phyloP scores from a whole-genome alignment of 306 rosid species.

The Trifolium dubium region DNA sequence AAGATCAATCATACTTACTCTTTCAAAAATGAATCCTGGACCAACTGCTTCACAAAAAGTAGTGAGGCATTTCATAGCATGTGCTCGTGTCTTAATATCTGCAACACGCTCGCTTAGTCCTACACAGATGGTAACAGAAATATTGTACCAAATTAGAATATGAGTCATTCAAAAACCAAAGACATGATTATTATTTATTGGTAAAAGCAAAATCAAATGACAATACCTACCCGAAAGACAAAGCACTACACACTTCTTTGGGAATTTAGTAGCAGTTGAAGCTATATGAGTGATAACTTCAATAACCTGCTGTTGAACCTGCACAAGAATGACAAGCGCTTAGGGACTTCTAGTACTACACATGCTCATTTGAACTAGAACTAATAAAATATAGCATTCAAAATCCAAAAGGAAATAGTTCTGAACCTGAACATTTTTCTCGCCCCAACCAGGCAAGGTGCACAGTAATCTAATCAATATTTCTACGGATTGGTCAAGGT shows the following conservation, averaged over 20 bases:
- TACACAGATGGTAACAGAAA: slow-evolving; percentile 44
- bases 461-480: slow-evolving; percentile 84
- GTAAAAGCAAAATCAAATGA: slow-evolving; percentile 25
- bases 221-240: slow-evolving; percentile 80
- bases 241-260: slow-evolving; percentile 92
- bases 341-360: slow-evolving; percentile 12
- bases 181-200: neutral
- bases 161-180: slow-evolving; percentile 1
- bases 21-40: slow-evolving; percentile 96
- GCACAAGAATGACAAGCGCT: slow-evolving; percentile 43
- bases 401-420: slow-evolving; percentile 34
- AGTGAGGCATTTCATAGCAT: slow-evolving; percentile 95
- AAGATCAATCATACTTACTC: slow-evolving; percentile 62
- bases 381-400: slow-evolving; percentile 8
- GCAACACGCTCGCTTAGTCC: slow-evolving; percentile 98
- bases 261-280: slow-evolving; percentile 75
- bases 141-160: slow-evolving; percentile 13
- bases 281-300: slow-evolving; percentile 80
- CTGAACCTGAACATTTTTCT: slow-evolving; percentile 97
- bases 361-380: slow-evolving; percentile 13
- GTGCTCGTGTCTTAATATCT: slow-evolving; percentile 93
- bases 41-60: slow-evolving; percentile 89
- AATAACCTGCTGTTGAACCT: slow-evolving; percentile 98
- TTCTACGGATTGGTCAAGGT: slow-evolving; percentile 71
- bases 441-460: slow-evolving; percentile 95